These are phyloP conservation scores for Lactarius sp. DNA, from an alignment of 768 basidiomycete species.

Conservation along the genomic window DNA sequence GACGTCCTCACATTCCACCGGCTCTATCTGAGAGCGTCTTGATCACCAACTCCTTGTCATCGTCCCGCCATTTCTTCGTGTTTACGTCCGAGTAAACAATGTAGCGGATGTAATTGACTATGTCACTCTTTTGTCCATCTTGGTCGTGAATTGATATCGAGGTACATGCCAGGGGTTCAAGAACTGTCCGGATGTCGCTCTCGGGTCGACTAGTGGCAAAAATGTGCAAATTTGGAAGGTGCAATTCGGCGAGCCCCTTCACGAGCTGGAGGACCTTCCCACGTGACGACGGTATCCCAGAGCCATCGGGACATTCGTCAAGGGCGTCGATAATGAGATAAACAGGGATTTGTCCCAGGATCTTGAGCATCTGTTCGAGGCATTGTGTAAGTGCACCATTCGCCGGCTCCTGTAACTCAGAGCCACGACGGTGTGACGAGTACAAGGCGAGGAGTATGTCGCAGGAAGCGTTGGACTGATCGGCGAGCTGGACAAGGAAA, in stretches of 20 bases:
- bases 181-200: not conserved
- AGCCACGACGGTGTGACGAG: not conserved
- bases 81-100: not conserved
- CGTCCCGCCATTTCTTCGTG: not conserved
- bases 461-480: not conserved
- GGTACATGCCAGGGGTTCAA: not conserved
- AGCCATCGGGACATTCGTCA: not conserved
- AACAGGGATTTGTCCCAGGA: not conserved
- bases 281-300: not conserved
- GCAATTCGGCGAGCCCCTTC: not conserved
- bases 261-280: not conserved
- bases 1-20: slow-evolving; percentile 3
- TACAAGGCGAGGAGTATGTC: not conserved
- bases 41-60: not conserved
- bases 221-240: not conserved
- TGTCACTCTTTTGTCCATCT: not conserved
- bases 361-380: not conserved
- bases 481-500: not conserved
- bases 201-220: not conserved
- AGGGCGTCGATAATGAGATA: not conserved
- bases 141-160: slow-evolving; percentile 1
- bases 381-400: not conserved
- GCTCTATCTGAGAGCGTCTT: not conserved
- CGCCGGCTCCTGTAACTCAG: not conserved
- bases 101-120: not conserved